phyloP scores from a whole-genome alignment of 2,329 filamentous ascomycete genomes.

The Didymella arachidicola region DNA sequence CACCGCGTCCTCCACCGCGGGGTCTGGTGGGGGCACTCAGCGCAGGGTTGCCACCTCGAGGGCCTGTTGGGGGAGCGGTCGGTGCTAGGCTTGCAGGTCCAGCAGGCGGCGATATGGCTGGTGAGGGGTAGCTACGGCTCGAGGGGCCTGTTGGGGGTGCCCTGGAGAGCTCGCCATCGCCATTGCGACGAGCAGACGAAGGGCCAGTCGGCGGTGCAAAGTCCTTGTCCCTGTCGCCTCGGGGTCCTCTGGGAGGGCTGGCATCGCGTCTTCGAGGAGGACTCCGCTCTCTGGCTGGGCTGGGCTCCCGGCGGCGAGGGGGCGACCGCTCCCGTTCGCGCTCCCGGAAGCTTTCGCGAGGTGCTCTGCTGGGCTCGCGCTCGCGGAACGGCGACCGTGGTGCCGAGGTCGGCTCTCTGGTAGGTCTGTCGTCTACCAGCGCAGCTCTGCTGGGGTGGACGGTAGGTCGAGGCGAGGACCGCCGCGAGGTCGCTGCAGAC shows the following conservation, averaged over 20 bases:
- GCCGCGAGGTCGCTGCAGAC: slow-evolving; percentile 65
- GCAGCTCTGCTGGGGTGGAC: slow-evolving; percentile 63
- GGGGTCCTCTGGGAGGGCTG: slow-evolving; percentile 46
- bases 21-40: slow-evolving; percentile 52
- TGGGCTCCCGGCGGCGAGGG: slow-evolving; percentile 48
- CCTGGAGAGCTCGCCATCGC: slow-evolving; percentile 44
- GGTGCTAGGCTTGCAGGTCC: slow-evolving; percentile 46
- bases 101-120: slow-evolving; percentile 51
- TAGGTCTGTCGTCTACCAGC: slow-evolving; percentile 41
- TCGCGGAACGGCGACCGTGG: slow-evolving; percentile 48
- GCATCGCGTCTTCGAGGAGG: slow-evolving; percentile 49
- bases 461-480: slow-evolving; percentile 64
- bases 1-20: slow-evolving; percentile 52
- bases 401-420: slow-evolving; percentile 43
- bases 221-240: slow-evolving; percentile 45
- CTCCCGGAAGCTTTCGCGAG: slow-evolving; percentile 33
- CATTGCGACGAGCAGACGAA: slow-evolving; percentile 48
- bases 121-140: slow-evolving; percentile 46
- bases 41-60: slow-evolving; percentile 47
- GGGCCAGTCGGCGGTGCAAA: slow-evolving; percentile 51
- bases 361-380: slow-evolving; percentile 36
- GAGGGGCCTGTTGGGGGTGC: slow-evolving; percentile 52
- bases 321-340: slow-evolving; percentile 45
- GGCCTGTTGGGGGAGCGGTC: slow-evolving; percentile 45
- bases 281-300: slow-evolving; percentile 37